phyloP scores from a whole-genome alignment of 768 basidiomycete genomes.

The Hemileccinum rubropunctum region DNA sequence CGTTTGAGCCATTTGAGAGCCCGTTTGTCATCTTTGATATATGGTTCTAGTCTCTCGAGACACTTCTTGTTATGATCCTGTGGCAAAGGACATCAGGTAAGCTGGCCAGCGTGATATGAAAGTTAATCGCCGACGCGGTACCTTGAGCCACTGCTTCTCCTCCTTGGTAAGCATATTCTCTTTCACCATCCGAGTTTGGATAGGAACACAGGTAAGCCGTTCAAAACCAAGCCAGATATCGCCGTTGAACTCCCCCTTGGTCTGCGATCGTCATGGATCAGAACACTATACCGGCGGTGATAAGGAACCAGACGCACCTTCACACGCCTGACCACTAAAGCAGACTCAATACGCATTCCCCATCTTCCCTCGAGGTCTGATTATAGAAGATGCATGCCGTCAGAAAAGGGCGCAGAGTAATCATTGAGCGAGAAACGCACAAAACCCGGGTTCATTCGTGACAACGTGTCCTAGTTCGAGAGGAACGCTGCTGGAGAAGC shows the following conservation, averaged over 20 bases:
- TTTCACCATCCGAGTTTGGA: slow-evolving; percentile 88
- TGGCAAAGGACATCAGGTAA: slow-evolving; percentile 11
- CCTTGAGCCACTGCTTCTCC: slow-evolving; percentile 86
- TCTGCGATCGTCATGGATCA: slow-evolving; percentile 40
- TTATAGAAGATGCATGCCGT: slow-evolving; percentile 8
- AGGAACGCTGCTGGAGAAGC: slow-evolving; percentile 66
- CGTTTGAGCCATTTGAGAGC: slow-evolving; percentile 79
- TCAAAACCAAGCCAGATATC: slow-evolving; percentile 88
- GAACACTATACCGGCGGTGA: slow-evolving; percentile 1
- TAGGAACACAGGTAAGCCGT: slow-evolving; percentile 91
- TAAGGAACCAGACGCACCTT: slow-evolving; percentile 27
- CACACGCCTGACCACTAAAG: slow-evolving; percentile 69
- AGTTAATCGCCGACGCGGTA: slow-evolving; percentile 27
- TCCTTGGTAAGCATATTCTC: slow-evolving; percentile 79
- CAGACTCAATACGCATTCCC: slow-evolving; percentile 93
- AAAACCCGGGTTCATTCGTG: slow-evolving; percentile 94
- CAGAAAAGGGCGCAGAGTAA: slow-evolving; percentile 14
- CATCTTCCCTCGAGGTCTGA: slow-evolving; percentile 74
- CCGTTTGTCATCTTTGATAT: slow-evolving; percentile 73
- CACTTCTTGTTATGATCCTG: slow-evolving; percentile 83
- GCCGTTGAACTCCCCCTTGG: slow-evolving; percentile 67
- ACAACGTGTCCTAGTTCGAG: slow-evolving; percentile 86
- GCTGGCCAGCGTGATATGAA: background rate
- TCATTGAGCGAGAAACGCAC: slow-evolving; percentile 42
- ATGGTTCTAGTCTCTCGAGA: slow-evolving; percentile 58